Percentiles rank a stretch among this genome's conserved stretches.
Conservation (phyloP, 306 rosid species). For the Biancaea sappan region DNA sequence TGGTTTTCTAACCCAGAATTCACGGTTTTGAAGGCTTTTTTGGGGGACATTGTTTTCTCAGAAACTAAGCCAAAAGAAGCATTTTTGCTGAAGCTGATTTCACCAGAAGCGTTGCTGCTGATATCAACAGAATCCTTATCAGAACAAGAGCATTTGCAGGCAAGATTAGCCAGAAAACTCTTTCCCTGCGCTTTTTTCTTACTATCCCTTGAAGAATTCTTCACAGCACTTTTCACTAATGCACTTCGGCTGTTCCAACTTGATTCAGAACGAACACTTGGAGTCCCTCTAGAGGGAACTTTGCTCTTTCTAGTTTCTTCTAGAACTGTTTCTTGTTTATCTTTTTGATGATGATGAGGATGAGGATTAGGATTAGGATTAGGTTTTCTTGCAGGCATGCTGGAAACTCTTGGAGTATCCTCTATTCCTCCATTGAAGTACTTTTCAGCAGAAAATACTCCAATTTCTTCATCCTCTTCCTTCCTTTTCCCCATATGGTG, state of each 20-base stretch:
- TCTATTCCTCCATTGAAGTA: conserved; percentile 82
- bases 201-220: conserved; percentile 36
- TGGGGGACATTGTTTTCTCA: conserved; percentile 37
- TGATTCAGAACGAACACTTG: conserved; percentile 72
- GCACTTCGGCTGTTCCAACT: conserved; percentile 85
- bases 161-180: conserved; percentile 59
- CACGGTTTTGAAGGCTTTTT: conserved; percentile 31
- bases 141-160: conserved; percentile 73
- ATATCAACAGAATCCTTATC: conserved; percentile 71
- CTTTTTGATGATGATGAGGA: conserved; percentile 30
- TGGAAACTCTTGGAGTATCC: conserved; percentile 37
- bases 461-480: conserved; percentile 82
- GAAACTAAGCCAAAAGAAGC: conserved; percentile 21
- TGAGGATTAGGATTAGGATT: conserved; percentile 33
- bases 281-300: conserved; percentile 51
- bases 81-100: conserved; percentile 56
- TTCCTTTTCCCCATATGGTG: conserved; percentile 37
- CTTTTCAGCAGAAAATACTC: conserved; percentile 82
- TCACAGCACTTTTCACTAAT: conserved; percentile 42
- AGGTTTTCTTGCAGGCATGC: conserved; percentile 37
- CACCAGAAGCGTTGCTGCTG: conserved; percentile 47
- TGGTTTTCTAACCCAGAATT: conserved; percentile 34
- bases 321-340: conserved; percentile 2
- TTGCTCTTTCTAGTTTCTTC: conserved; percentile 36
- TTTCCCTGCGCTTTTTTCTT: conserved; percentile 41